These are phyloP conservation scores for Vigna nakashimae DNA, from an alignment of 306 rosid genomes.

Conservation along the genomic window DNA sequence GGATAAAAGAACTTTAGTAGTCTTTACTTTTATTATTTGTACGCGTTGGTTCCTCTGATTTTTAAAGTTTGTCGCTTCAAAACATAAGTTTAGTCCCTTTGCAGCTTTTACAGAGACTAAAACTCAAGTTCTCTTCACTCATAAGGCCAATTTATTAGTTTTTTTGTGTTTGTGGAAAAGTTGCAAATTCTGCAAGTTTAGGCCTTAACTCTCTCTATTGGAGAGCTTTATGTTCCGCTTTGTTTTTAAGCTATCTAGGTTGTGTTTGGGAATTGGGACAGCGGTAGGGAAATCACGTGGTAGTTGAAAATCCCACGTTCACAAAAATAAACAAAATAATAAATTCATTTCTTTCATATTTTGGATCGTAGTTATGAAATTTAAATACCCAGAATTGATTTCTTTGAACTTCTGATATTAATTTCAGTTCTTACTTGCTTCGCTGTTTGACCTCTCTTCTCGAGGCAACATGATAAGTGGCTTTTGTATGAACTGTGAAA, in stretches of 20 bases:
- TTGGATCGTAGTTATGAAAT: too few relatives aligned
- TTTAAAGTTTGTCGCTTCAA: too few relatives aligned
- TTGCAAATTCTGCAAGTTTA: neutral
- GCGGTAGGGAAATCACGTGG: too few relatives aligned
- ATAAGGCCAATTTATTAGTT: neutral
- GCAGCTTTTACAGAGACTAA: too few relatives aligned
- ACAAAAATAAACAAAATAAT: too few relatives aligned
- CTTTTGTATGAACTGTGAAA: neutral
- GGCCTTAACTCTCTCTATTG: neutral
- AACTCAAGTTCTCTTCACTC: neutral
- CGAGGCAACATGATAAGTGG: neutral
- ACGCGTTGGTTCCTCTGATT: neutral
- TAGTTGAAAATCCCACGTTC: too few relatives aligned
- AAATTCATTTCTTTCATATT: too few relatives aligned
- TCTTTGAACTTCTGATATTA: conserved; percentile 1
- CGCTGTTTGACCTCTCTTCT: neutral
- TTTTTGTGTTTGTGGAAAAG: neutral
- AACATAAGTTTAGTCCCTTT: neutral
- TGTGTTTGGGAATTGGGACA: neutral
- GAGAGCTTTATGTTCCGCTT: neutral
- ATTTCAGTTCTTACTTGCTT: neutral
- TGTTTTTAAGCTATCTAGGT: neutral
- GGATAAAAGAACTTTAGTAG: neutral
- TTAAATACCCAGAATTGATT: neutral
- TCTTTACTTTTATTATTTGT: neutral